Evolutionary conservation across 192 early-diverging fungal species (phyloP).

Genomic region (Backusella macrospora): DNA sequence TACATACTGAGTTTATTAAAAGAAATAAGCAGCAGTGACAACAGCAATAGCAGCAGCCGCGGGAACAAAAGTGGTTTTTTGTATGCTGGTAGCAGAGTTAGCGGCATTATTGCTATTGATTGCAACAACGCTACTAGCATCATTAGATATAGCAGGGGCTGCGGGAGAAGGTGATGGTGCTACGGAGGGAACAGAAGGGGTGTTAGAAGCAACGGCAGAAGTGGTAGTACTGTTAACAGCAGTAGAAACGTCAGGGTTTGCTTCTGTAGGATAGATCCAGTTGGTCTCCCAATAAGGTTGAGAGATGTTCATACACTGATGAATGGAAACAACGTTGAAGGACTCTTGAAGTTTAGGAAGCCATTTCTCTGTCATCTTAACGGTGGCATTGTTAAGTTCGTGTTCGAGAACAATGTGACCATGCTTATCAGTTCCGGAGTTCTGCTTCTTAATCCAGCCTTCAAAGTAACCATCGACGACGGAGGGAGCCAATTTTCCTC

Average conservation of each 20-base stretch:
- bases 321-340: slow-evolving; percentile 42
- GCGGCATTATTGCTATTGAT: background rate
- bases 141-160: background rate
- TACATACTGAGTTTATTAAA: background rate
- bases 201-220: background rate
- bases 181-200: slow-evolving; percentile 16
- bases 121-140: background rate
- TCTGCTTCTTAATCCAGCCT: slow-evolving; percentile 31
- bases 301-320: slow-evolving; percentile 40
- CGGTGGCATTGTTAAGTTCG: slow-evolving; percentile 45
- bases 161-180: background rate
- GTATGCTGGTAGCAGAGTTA: background rate
- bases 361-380: slow-evolving; percentile 45
- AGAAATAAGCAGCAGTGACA: background rate
- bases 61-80: background rate
- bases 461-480: slow-evolving; percentile 36
- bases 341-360: slow-evolving; percentile 41
- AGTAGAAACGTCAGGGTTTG: slow-evolving; percentile 23
- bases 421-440: slow-evolving; percentile 26
- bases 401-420: slow-evolving; percentile 45
- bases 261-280: slow-evolving; percentile 39
- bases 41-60: background rate
- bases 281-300: slow-evolving; percentile 48
- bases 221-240: background rate
- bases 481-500: slow-evolving; percentile 30